phyloP scores from a whole-genome alignment of 2,329 filamentous ascomycete genomes.

The Polytolypa hystricis region DNA sequence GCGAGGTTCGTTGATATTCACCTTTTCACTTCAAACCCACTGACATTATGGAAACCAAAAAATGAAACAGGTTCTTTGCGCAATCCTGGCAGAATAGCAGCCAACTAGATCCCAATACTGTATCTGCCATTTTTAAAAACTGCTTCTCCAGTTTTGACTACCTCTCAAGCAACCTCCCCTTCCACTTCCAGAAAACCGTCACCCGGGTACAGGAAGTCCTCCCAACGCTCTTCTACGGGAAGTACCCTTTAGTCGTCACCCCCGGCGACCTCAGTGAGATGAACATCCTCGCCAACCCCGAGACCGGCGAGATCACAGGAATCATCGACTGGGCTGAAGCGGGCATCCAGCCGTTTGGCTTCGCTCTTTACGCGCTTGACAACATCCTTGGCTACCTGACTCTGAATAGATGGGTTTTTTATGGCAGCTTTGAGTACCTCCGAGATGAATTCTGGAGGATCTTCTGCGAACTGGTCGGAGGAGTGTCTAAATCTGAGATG shows the following conservation, averaged over 20 bases:
- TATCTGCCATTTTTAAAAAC: neutral
- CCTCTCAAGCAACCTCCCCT: neutral
- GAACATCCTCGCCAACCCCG: conserved; percentile 4
- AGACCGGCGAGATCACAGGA: conserved; percentile 13
- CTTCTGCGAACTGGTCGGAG: neutral
- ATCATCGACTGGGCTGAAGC: conserved; percentile 17
- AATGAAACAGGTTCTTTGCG: neutral
- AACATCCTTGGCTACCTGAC: conserved; percentile 12
- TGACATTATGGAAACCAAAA: no score
- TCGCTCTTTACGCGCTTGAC: conserved; percentile 16
- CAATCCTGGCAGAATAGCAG: neutral
- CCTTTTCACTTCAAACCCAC: no score
- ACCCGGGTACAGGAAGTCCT: neutral
- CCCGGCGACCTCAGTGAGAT: conserved; percentile 5
- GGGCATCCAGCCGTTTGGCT: conserved; percentile 16
- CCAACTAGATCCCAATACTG: neutral
- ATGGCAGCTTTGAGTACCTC: neutral
- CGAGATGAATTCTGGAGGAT: neutral
- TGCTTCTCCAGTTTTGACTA: neutral
- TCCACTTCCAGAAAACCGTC: neutral
- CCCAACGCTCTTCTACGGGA: neutral
- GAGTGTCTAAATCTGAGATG: neutral
- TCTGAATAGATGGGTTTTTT: conserved; percentile 4
- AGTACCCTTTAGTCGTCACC: conserved; percentile 3
- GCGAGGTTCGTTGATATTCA: no score